Conservation (phyloP, 106 monocot species). For the Iris macrosiphon region DNA sequence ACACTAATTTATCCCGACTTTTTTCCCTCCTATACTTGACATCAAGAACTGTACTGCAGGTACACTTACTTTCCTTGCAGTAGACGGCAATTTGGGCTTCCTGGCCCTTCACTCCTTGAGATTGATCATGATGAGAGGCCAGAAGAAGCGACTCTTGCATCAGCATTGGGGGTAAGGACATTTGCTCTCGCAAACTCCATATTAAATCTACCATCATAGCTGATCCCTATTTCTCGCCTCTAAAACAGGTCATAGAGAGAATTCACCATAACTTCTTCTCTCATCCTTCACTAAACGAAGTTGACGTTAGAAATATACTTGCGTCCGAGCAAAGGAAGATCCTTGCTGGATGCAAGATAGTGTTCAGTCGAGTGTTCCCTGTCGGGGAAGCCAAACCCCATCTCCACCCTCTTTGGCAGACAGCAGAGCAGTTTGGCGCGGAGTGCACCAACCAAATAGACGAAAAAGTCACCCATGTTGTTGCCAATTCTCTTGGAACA, state of each 20-base stretch:
- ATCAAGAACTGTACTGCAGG: too few species aligned
- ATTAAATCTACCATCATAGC: not conserved
- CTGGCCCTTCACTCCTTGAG: constrained; percentile 92
- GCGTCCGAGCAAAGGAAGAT: constrained; percentile 81
- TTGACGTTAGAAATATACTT: constrained; percentile 88
- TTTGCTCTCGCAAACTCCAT: not conserved
- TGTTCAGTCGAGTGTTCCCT: constrained; percentile 95
- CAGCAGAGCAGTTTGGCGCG: constrained; percentile 96
- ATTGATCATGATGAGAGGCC: constrained; percentile 90
- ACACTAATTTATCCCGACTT: too few species aligned
- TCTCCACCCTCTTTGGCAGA: constrained; percentile 88
- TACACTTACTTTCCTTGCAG: constrained; percentile 95
- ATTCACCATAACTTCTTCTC: constrained; percentile 84
- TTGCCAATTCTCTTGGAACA: constrained; percentile 87
- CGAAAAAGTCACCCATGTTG: constrained; percentile 92
- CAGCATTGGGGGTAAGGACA: constrained; percentile 52
- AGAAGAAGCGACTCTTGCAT: constrained; percentile 90
- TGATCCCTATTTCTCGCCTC: not conserved
- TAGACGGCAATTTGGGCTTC: constrained; percentile 87
- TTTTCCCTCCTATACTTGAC: not conserved
- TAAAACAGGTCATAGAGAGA: constrained; percentile 78
- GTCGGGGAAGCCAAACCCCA: constrained; percentile 88
- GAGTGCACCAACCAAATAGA: constrained; percentile 85
- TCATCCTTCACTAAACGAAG: constrained; percentile 44
- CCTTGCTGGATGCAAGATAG: constrained; percentile 71